Conservation (phyloP, 2,329 filamentous ascomycete species). For the Penicillium olsonii region DNA sequence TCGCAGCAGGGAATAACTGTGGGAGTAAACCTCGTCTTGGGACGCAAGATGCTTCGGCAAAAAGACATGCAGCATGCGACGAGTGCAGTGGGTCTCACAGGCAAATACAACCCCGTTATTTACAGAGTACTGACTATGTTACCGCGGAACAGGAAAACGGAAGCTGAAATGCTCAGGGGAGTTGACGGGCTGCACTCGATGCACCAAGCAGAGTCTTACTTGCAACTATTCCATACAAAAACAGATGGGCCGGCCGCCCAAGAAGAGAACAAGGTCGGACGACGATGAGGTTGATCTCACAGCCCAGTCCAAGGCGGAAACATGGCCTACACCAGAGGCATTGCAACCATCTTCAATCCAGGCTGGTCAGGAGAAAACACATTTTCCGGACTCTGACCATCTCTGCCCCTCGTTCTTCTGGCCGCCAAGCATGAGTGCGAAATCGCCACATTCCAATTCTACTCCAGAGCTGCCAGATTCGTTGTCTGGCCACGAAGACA, state of each 20-base stretch:
- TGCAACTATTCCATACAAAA: constrained; percentile 52
- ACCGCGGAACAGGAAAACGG: constrained; percentile 40
- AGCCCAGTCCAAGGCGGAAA: constrained; percentile 14
- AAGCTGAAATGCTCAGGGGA: constrained; percentile 53
- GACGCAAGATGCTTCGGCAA: constrained; percentile 23
- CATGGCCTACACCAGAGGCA: constrained; percentile 27
- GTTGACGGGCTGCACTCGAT: constrained; percentile 44
- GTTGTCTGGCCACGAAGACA: constrained; percentile 25
- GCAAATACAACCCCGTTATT: not conserved
- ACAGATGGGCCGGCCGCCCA: constrained; percentile 51
- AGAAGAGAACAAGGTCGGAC: constrained; percentile 39
- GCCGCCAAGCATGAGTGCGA: constrained; percentile 2
- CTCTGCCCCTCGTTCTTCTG: constrained; percentile 30
- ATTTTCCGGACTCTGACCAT: constrained; percentile 25
- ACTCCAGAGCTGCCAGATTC: constrained; percentile 14
- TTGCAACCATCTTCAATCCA: constrained; percentile 18
- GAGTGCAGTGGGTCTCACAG: constrained; percentile 47
- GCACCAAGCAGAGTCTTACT: constrained; percentile 42
- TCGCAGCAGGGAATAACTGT: constrained; percentile 5
- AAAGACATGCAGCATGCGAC: constrained; percentile 51
- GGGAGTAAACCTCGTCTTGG: not conserved
- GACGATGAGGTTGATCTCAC: constrained; percentile 23
- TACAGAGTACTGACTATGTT: constrained; percentile 15
- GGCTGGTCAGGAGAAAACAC: constrained; percentile 16
- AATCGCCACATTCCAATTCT: constrained; percentile 14